These are phyloP conservation scores for Microbotryomycetes sp. DNA, from an alignment of 1,284 basidiomycete species.

Conservation along the genomic window DNA sequence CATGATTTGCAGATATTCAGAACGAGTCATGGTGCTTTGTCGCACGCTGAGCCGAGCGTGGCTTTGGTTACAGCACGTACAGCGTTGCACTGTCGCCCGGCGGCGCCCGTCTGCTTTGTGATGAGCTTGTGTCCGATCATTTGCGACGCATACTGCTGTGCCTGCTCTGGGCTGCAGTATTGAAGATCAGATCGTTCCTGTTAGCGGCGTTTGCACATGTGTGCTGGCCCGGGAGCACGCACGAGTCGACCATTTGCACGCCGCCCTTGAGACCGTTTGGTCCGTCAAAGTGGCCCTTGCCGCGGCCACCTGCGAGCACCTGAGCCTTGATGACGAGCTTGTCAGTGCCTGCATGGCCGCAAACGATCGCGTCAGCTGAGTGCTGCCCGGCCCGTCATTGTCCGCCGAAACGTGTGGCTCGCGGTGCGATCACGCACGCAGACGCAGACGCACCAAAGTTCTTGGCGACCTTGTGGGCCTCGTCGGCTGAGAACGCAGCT, in stretches of 20 bases:
- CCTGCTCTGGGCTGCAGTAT: conserved; percentile 67
- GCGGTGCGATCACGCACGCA: neutral
- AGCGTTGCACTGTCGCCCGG: conserved; percentile 87
- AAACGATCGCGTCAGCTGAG: neutral
- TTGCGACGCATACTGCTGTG: conserved; percentile 74
- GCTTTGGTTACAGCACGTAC: conserved; percentile 48
- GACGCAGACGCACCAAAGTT: conserved; percentile 62
- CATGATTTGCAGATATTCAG: neutral
- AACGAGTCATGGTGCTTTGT: conserved; percentile 7
- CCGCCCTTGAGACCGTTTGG: conserved; percentile 86
- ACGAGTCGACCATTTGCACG: conserved; percentile 91
- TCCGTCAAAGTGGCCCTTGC: conserved; percentile 89
- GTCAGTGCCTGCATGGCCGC: conserved; percentile 48
- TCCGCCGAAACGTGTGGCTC: neutral
- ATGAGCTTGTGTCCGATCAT: conserved; percentile 97
- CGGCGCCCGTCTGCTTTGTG: conserved; percentile 97
- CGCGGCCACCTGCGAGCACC: conserved; percentile 95
- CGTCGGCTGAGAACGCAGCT: conserved; percentile 77
- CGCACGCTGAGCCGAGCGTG: neutral
- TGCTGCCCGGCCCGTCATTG: neutral
- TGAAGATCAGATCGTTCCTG: neutral
- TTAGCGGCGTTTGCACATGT: neutral
- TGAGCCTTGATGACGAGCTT: conserved; percentile 95
- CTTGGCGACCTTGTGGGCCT: conserved; percentile 83
- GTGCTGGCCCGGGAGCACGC: conserved; percentile 36